Base-by-base conservation (phyloP, 2,329 filamentous ascomycete species). In the Hymenoscyphus fraxineus region DNA sequence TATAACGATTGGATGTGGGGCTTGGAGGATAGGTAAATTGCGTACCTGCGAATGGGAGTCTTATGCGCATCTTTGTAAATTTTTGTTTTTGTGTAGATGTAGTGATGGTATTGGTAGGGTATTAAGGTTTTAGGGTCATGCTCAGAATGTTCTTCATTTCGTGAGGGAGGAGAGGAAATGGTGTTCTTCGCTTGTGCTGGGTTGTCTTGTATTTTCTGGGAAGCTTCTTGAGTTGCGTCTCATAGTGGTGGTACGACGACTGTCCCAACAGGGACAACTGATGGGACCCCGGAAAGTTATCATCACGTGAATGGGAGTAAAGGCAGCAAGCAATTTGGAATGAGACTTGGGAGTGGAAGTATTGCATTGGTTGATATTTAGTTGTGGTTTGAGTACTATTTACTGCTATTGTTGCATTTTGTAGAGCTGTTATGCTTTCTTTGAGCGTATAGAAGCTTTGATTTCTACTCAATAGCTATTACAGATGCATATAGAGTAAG, bases 31-130 rank as follows among this genome's bases (percentile, higher is more conserved):
- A 27, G 27, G 27, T 27, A 2, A 27, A 27, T 27, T 32, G 68
- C 86, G 74, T 81, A 95, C 93, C 91, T 80, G 92, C 92, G 76
- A 97, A 96, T 63, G 91, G 90, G 73, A 93, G 85, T 75, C 93
- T 87, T 80, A 97, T 92, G 78, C 91, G 90, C 90, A 96, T 95
- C 63, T 71, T 77, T 61, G 32, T 2, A 35, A 27, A 27, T 27
- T 27, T 51, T 47, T 39, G 39, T 54, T 38, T 40, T 6, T 54
- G 22, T 54, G 19, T 51, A 12, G 10, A 22, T 16, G 47, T 35
- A 35, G 31, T 64, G 54, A 10, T 27, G 4, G 35, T 35, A 1
- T 35, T 35, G 6, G 35, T 35, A 35, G 35, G 35, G 35, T 4
- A 35, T 35, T 35, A 55, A 6, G 55, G 3, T 31, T 39, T 58